Evolutionary conservation across 805 yeast species (phyloP).

Genomic region (Candida silvatica): DNA sequence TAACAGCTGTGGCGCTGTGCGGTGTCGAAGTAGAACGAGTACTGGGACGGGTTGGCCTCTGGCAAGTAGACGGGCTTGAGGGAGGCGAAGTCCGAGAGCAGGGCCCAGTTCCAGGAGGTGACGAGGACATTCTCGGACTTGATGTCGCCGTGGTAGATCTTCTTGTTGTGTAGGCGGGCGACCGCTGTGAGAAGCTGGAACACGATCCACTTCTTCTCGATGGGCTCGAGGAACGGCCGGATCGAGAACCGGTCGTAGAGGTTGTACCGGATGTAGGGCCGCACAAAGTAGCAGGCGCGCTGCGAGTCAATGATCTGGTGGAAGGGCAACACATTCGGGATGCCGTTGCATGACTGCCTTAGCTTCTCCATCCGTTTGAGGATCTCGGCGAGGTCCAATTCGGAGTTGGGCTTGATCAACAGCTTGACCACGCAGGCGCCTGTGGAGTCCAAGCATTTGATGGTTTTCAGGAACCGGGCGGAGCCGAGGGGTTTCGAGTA

Average conservation of each 20-base stretch:
- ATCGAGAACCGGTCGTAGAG: slow-evolving; percentile 82
- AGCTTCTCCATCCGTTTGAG: slow-evolving; percentile 25
- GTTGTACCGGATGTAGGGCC: slow-evolving; percentile 74
- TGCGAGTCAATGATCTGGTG: slow-evolving; percentile 74
- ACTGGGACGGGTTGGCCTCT: slow-evolving; percentile 88
- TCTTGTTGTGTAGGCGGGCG: slow-evolving; percentile 50
- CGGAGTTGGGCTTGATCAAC: slow-evolving; percentile 58
- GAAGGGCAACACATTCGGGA: slow-evolving; percentile 65
- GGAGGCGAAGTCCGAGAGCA: slow-evolving; percentile 74
- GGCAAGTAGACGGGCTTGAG: slow-evolving; percentile 83
- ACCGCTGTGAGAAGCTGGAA: slow-evolving; percentile 70
- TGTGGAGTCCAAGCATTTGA: slow-evolving; percentile 65
- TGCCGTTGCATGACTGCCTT: slow-evolving; percentile 31
- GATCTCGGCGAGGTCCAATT: slow-evolving; percentile 27
- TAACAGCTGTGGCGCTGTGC: slow-evolving; percentile 83
- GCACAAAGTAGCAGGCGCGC: slow-evolving; percentile 81
- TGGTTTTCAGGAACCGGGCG: slow-evolving; percentile 78
- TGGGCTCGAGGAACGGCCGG: slow-evolving; percentile 74
- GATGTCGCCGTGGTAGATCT: slow-evolving; percentile 80
- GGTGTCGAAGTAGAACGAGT: slow-evolving; percentile 86
- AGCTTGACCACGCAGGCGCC: slow-evolving; percentile 76
- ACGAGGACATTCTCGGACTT: slow-evolving; percentile 84
- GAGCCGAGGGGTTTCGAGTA: slow-evolving; percentile 71
- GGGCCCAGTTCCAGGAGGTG: slow-evolving; percentile 83
- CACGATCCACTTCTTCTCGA: slow-evolving; percentile 78